These are phyloP conservation scores for Chytridiales sp. DNA, from an alignment of 371 early-diverging fungal species.

Conservation along the genomic window DNA sequence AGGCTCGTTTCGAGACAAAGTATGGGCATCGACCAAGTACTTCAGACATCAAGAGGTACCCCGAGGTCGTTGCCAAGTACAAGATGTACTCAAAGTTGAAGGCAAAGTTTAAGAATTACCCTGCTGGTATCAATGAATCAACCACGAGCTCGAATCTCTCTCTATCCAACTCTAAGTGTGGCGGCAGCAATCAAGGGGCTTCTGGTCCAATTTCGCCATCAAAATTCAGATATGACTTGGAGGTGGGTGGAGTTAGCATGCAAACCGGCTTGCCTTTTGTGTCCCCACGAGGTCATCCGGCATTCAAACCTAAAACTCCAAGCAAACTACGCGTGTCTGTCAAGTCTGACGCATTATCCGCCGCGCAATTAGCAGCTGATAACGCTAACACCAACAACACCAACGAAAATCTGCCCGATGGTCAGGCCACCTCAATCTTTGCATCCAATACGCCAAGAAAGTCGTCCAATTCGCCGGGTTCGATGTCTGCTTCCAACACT, in stretches of 20 bases:
- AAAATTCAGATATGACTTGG: background rate
- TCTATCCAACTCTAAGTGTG: background rate
- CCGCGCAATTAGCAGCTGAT: too few relatives aligned
- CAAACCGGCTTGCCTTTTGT: background rate
- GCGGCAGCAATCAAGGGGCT: background rate
- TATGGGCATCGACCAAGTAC: conserved; percentile 20
- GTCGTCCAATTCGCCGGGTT: too few relatives aligned
- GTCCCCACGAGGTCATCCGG: background rate
- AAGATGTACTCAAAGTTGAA: conserved; percentile 8
- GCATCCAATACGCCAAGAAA: too few relatives aligned
- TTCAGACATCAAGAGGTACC: conserved; percentile 11
- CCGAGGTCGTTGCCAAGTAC: conserved; percentile 11
- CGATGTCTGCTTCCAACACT: too few relatives aligned
- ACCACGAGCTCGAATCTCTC: background rate
- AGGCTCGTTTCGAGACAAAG: conserved; percentile 19
- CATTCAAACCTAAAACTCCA: too few relatives aligned
- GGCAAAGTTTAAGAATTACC: background rate
- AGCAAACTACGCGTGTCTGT: too few relatives aligned
- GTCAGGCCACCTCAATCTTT: too few relatives aligned
- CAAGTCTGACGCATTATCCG: too few relatives aligned
- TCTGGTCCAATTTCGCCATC: background rate
- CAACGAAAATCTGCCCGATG: too few relatives aligned
- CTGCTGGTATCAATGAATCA: background rate
- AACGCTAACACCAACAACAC: too few relatives aligned
- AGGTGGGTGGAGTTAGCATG: background rate